phyloP scores from a whole-genome alignment of 2,329 filamentous ascomycete genomes.

The Cladosporium sp. region DNA sequence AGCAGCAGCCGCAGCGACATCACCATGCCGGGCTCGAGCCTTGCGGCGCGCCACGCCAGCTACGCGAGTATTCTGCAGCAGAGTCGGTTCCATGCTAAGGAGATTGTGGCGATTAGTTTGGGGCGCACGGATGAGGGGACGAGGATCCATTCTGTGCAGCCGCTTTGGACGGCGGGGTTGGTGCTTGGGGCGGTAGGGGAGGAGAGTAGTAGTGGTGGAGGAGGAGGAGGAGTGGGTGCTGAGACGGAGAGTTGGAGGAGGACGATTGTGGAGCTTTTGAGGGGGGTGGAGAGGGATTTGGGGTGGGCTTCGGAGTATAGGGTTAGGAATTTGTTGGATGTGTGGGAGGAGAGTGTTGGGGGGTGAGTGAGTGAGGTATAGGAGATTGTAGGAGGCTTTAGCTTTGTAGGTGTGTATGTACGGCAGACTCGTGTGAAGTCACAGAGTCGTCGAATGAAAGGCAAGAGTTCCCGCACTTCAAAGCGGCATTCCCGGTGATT shows the following conservation, averaged over 20 bases:
- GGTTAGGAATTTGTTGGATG: slow-evolving; percentile 53
- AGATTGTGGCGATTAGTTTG: slow-evolving; percentile 63
- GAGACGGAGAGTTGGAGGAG: slow-evolving; percentile 50
- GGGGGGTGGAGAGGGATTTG: slow-evolving; percentile 61
- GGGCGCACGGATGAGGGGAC: slow-evolving; percentile 55
- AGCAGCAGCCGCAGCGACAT: background rate
- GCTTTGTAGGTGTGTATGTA: background rate
- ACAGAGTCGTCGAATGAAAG: background rate
- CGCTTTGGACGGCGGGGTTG: slow-evolving; percentile 63
- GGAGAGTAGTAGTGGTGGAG: slow-evolving; percentile 18
- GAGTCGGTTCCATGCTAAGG: slow-evolving; percentile 58
- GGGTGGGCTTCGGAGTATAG: slow-evolving; percentile 66
- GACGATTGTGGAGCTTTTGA: slow-evolving; percentile 56
- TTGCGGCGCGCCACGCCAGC: slow-evolving; percentile 55
- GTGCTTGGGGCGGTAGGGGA: slow-evolving; percentile 51
- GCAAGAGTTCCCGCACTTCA: too few relatives aligned
- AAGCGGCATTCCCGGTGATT: too few relatives aligned
- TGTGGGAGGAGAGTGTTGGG: slow-evolving; percentile 38
- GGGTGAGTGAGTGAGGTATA: background rate
- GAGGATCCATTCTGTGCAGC: slow-evolving; percentile 59
- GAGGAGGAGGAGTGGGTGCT: too few relatives aligned
- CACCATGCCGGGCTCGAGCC: slow-evolving; percentile 39
- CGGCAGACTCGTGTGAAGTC: too few relatives aligned
- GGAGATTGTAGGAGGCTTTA: too few relatives aligned
- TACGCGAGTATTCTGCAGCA: slow-evolving; percentile 60